Percentiles rank a stretch among this genome's conserved stretches.
Evolutionary conservation across 2,329 filamentous ascomycete species (phyloP).

Genomic region (Reticulascus tulasneorum): DNA sequence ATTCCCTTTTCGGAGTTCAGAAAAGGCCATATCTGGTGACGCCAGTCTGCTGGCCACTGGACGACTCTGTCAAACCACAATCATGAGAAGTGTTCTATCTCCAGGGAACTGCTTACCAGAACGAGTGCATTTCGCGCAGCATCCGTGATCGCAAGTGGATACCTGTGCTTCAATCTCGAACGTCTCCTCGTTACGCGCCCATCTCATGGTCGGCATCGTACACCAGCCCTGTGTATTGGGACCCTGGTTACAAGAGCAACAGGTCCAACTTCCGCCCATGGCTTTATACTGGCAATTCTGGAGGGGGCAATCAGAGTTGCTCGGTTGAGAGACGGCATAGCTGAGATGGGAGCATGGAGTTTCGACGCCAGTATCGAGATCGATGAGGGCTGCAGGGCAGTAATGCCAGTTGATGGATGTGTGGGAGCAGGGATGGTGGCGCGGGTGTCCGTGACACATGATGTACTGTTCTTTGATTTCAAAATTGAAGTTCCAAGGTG

Average conservation of each 20-base stretch:
- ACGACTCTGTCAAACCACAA: not conserved
- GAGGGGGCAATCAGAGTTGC: constrained; percentile 42
- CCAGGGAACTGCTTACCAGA: constrained; percentile 30
- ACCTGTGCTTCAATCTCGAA: constrained; percentile 30
- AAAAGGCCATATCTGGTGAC: constrained; percentile 32
- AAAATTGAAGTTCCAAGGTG: too few species aligned
- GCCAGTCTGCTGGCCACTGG: constrained; percentile 27
- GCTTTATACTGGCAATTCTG: constrained; percentile 48
- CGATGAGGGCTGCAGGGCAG: constrained; percentile 45
- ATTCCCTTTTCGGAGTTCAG: constrained; percentile 33
- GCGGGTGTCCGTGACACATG: constrained; percentile 54
- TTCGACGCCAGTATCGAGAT: constrained; percentile 46
- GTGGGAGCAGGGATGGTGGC: constrained; percentile 48
- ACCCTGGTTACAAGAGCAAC: constrained; percentile 47
- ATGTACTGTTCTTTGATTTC: too few species aligned
- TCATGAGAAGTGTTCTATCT: not conserved
- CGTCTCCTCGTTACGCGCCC: constrained; percentile 25
- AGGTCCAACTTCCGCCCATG: constrained; percentile 49
- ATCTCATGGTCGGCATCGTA: constrained; percentile 31
- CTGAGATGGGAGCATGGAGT: constrained; percentile 45
- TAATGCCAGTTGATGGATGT: constrained; percentile 54
- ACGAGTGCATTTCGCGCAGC: constrained; percentile 44
- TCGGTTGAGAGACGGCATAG: constrained; percentile 41
- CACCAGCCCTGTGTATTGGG: constrained; percentile 54
- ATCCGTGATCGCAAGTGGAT: constrained; percentile 48